Percentiles rank a stretch among this genome's conserved stretches.
These are phyloP conservation scores for Dalbergia cochinchinensis DNA, from an alignment of 306 rosid genomes.

Conservation along the genomic window DNA sequence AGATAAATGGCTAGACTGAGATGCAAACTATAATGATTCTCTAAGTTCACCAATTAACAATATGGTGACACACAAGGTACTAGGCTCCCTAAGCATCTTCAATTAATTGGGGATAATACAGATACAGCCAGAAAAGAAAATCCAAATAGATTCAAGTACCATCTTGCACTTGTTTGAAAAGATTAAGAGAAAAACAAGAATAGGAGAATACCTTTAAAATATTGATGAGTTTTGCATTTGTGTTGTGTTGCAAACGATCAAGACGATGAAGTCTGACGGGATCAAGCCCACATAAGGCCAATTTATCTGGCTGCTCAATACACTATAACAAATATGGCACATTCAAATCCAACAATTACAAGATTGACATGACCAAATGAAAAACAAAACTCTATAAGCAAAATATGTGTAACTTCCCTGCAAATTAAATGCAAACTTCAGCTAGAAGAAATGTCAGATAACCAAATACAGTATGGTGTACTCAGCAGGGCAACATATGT, in stretches of 20 bases:
- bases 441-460: slow-evolving; percentile 36
- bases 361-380: slow-evolving; percentile 37
- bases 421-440: slow-evolving; percentile 40
- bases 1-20: not conserved
- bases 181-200: slow-evolving; percentile 29
- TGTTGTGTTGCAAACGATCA: slow-evolving; percentile 88
- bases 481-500: slow-evolving; percentile 34
- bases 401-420: slow-evolving; percentile 51
- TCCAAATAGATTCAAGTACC: not conserved
- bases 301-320: slow-evolving; percentile 73
- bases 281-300: slow-evolving; percentile 91
- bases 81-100: slow-evolving; percentile 10
- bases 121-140: slow-evolving; percentile 19
- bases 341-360: slow-evolving; percentile 40
- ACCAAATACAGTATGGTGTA: slow-evolving; percentile 31
- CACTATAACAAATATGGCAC: slow-evolving; percentile 53
- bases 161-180: slow-evolving; percentile 11
- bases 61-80: slow-evolving; percentile 20
- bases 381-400: slow-evolving; percentile 40
- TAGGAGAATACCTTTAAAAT: slow-evolving; percentile 68
- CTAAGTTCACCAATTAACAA: slow-evolving; percentile 12
- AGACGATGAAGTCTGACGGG: slow-evolving; percentile 76
- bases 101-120: not conserved
- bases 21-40: slow-evolving; percentile 1
- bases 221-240: slow-evolving; percentile 72